phyloP scores from a whole-genome alignment of 2,329 filamentous ascomycete genomes.

The Fusarium tupiense region DNA sequence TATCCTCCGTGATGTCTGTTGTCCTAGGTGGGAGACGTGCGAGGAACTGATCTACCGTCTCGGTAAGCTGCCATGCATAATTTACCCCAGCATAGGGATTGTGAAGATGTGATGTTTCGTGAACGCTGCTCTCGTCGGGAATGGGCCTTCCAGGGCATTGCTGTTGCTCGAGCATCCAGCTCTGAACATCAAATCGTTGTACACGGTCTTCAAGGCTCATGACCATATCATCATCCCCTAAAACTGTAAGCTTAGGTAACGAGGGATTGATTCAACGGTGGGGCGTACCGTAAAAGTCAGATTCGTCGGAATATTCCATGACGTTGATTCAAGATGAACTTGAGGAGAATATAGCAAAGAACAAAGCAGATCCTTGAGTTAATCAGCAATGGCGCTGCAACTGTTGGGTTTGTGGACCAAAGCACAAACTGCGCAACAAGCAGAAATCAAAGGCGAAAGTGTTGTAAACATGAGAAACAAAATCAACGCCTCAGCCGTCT shows the following conservation, averaged over 20 bases:
- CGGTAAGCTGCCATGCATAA: slow-evolving; percentile 70
- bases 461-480: background rate
- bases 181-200: slow-evolving; percentile 58
- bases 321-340: background rate
- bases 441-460: background rate
- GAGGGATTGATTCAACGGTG: background rate
- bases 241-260: slow-evolving; percentile 15
- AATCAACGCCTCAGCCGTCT: background rate
- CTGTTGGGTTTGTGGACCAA: background rate
- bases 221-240: slow-evolving; percentile 66
- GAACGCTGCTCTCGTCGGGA: slow-evolving; percentile 25
- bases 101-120: slow-evolving; percentile 53
- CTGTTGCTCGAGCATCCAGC: slow-evolving; percentile 53
- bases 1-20: slow-evolving; percentile 56
- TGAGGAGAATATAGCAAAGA: background rate
- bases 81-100: slow-evolving; percentile 67
- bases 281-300: slow-evolving; percentile 64
- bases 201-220: slow-evolving; percentile 60
- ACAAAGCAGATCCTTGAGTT: background rate
- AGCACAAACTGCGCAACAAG: background rate
- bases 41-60: slow-evolving; percentile 73
- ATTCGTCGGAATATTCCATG: slow-evolving; percentile 59
- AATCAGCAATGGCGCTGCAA: slow-evolving; percentile 4
- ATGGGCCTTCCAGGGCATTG: slow-evolving; percentile 42
- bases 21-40: slow-evolving; percentile 73